Evolutionary conservation across 2,329 filamentous ascomycete genomes (phyloP).

Genomic region (Fusarium devonianum): DNA sequence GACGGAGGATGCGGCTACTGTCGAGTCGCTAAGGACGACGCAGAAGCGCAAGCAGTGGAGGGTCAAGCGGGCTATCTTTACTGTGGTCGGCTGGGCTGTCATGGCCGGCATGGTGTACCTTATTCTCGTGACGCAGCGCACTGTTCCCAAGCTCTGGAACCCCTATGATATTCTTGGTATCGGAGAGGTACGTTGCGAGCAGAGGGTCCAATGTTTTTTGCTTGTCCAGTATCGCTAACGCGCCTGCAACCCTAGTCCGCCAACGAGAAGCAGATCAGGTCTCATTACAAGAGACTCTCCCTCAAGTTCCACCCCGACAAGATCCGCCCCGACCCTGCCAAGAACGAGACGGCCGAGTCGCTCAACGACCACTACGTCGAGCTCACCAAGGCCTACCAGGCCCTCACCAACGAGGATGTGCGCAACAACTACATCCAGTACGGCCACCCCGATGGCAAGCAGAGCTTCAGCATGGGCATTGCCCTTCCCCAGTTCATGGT

Average conservation of each 20-base stretch:
- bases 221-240: conserved; percentile 16
- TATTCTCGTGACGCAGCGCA: conserved; percentile 78
- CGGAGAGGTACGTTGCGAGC: conserved; percentile 68
- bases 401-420: conserved; percentile 94
- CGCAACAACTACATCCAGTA: conserved; percentile 97
- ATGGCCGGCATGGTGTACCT: conserved; percentile 94
- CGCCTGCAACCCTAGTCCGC: conserved; percentile 63
- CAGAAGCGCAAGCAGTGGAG: conserved; percentile 90
- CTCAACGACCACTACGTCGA: conserved; percentile 93
- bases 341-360: conserved; percentile 86
- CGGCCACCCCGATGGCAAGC: conserved; percentile 96
- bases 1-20: conserved; percentile 82
- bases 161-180: conserved; percentile 94
- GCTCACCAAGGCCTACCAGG: conserved; percentile 97
- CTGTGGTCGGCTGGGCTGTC: conserved; percentile 77
- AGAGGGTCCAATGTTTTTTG: neutral
- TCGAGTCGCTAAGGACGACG: conserved; percentile 81
- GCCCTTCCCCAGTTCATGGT: conserved; percentile 93
- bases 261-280: conserved; percentile 90
- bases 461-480: conserved; percentile 97
- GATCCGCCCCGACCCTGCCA: conserved; percentile 78
- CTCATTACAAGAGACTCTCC: conserved; percentile 85
- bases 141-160: conserved; percentile 85
- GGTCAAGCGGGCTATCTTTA: conserved; percentile 82
- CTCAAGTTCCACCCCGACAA: conserved; percentile 94